A percentile compares a stretch with the other conserved stretches of the same genome.
Evolutionary conservation across 495 filamentous ascomycete genomes (phyloP).

Genomic region (Emericellopsis terricola): DNA sequence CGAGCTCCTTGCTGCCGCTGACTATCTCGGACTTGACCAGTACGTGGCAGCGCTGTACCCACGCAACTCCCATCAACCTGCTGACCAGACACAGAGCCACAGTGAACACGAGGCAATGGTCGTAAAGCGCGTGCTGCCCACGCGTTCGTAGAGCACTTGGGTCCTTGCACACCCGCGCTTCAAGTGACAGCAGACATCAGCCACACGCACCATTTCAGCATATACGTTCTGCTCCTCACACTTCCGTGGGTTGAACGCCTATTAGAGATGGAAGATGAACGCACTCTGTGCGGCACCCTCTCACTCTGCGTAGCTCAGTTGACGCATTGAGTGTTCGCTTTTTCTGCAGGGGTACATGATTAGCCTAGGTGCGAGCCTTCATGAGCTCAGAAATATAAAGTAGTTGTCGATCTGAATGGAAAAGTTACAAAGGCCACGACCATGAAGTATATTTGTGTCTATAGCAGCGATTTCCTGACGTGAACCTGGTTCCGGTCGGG

Average conservation of each 20-base stretch:
- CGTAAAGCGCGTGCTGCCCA: no score
- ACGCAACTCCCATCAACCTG: slow-evolving; percentile 1
- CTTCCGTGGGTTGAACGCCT: slow-evolving; percentile 50
- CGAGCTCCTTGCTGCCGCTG: slow-evolving; percentile 65
- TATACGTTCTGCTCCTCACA: slow-evolving; percentile 40
- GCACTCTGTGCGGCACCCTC: slow-evolving; percentile 11
- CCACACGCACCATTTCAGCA: slow-evolving; percentile 53
- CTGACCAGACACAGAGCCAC: slow-evolving; percentile 9
- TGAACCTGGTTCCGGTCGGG: no score
- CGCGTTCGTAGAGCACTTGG: no score
- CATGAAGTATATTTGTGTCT: no score
- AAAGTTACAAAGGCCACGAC: no score
- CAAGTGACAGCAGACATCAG: no score
- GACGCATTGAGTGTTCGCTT: slow-evolving; percentile 23
- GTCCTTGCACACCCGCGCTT: no score
- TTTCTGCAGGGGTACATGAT: slow-evolving; percentile 24
- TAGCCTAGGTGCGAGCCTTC: no score
- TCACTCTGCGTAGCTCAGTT: slow-evolving; percentile 30
- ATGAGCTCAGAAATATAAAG: no score
- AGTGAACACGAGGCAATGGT: slow-evolving; percentile 1
- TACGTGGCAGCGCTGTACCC: slow-evolving; percentile 5
- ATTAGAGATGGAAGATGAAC: slow-evolving; percentile 58
- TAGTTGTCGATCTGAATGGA: no score
- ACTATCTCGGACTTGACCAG: slow-evolving; percentile 37
- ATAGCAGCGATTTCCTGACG: no score